Conservation (phyloP, 2,329 filamentous ascomycete species). For the Beauveria varroae region DNA sequence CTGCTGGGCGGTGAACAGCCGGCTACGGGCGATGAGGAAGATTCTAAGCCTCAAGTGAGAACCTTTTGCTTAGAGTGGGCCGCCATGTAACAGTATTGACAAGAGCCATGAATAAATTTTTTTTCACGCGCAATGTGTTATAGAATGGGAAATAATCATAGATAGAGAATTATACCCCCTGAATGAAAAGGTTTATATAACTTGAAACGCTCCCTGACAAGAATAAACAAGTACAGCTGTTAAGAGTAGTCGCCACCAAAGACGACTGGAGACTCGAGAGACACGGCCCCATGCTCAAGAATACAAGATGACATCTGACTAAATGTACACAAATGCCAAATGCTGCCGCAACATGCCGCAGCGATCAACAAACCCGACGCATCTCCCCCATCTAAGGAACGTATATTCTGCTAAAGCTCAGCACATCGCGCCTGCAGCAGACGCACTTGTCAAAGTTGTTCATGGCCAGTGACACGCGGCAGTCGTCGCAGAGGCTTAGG, state of each 20-base stretch:
- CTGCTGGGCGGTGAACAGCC: slow-evolving; percentile 65
- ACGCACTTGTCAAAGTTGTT: slow-evolving; percentile 97
- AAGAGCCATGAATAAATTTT: neutral
- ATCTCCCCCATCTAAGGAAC: slow-evolving; percentile 52
- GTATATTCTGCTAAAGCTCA: slow-evolving; percentile 84
- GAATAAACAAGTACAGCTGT: neutral
- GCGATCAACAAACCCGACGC: neutral
- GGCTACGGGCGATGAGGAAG: slow-evolving; percentile 14
- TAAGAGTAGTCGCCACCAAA: neutral
- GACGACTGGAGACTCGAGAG: too few relatives aligned
- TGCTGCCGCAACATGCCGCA: neutral
- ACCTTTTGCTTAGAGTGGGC: slow-evolving; percentile 91
- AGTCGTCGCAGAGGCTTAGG: slow-evolving; percentile 90
- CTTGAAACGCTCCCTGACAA: neutral
- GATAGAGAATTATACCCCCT: neutral
- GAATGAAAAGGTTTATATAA: neutral
- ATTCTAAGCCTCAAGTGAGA: slow-evolving; percentile 42
- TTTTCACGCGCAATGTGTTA: neutral
- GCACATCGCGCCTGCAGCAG: slow-evolving; percentile 81
- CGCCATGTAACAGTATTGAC: slow-evolving; percentile 58
- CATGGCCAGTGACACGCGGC: slow-evolving; percentile 85
- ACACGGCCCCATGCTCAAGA: too few relatives aligned
- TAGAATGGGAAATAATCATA: neutral
- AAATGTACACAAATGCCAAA: too few relatives aligned
- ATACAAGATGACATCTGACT: too few relatives aligned